A percentile compares a stretch with the other conserved stretches of the same genome.
These are phyloP conservation scores for Daucus carota DNA, from an alignment of 129 eudicot species.

Conservation along the genomic window DH1_v3.0 NC_030381.2:39178001-39178500, in stretches of 20 bases:
- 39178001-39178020: not conserved
- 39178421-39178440: not conserved
- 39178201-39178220: conserved; percentile 18
- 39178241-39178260: conserved; percentile 60
- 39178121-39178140: conserved; percentile 1
- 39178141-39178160: conserved; percentile 2
- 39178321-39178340: conserved; percentile 11
- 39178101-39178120: not conserved
- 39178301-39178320: not conserved
- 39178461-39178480: not conserved
- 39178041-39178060: not conserved
- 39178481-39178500: conserved; percentile 5
- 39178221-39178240: conserved; percentile 49
- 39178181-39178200: conserved; percentile 46
- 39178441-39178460: not conserved
- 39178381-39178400: not conserved
- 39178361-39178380: not conserved
- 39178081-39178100: not conserved
- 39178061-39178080: not conserved
- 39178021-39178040: not conserved
- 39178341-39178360: not conserved
- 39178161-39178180: too few relatives aligned
- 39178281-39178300: conserved; percentile 31
- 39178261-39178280: conserved; percentile 23
- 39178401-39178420: not conserved